phyloP scores from a whole-genome alignment of 768 basidiomycete genomes.

The Galerina sulciceps region DNA sequence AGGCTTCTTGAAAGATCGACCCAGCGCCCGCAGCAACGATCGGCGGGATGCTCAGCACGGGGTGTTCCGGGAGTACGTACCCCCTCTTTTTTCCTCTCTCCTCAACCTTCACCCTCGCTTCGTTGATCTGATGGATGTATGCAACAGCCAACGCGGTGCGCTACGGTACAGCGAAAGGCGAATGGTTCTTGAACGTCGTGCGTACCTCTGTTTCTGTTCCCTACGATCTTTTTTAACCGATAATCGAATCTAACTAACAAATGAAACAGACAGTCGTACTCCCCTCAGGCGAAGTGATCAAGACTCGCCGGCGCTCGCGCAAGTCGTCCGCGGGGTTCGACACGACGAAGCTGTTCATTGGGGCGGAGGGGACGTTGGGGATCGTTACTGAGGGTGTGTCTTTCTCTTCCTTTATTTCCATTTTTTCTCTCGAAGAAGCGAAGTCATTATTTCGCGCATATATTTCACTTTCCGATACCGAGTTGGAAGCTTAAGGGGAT shows the following conservation, averaged over 20 bases:
- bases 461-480: too few relatives aligned
- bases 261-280: conserved; percentile 78
- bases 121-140: conserved; percentile 25
- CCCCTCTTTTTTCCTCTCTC: not conserved
- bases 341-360: conserved; percentile 83
- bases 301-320: conserved; percentile 76
- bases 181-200: conserved; percentile 90
- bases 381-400: conserved; percentile 81
- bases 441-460: not conserved
- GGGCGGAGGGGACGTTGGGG: conserved; percentile 80
- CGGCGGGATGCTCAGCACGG: conserved; percentile 86
- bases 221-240: not conserved
- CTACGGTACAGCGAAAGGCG: conserved; percentile 87
- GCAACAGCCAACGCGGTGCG: conserved; percentile 70
- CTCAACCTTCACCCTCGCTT: not conserved
- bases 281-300: conserved; percentile 88
- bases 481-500: too few relatives aligned
- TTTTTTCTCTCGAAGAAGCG: not conserved
- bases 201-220: conserved; percentile 4
- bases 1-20: conserved; percentile 56
- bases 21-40: conserved; percentile 82
- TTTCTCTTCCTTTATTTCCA: not conserved
- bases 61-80: conserved; percentile 77
- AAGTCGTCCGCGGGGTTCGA: conserved; percentile 93
- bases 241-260: not conserved